Conservation (phyloP, 1,284 basidiomycete species). For the Sutorius eximius region DNA sequence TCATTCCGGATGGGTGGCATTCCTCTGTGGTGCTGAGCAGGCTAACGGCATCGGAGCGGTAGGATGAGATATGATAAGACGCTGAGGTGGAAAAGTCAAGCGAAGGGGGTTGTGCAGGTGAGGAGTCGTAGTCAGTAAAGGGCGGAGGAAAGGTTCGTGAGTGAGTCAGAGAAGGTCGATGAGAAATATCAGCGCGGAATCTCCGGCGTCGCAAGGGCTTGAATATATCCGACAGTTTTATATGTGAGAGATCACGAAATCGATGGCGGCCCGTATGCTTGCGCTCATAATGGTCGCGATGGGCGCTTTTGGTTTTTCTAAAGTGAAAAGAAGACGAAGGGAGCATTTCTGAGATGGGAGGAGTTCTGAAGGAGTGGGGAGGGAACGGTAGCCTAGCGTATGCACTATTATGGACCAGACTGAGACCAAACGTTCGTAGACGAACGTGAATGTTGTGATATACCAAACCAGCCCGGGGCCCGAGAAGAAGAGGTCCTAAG, state of each 20-base stretch:
- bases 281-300: slow-evolving; percentile 6
- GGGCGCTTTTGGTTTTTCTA: slow-evolving; percentile 19
- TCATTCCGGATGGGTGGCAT: slow-evolving; percentile 16
- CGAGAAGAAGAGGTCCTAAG: neutral
- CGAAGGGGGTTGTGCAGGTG: slow-evolving; percentile 1
- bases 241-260: slow-evolving; percentile 20
- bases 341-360: slow-evolving; percentile 10
- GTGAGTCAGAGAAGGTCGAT: slow-evolving; percentile 4
- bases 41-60: slow-evolving; percentile 9
- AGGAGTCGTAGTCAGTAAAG: slow-evolving; percentile 4
- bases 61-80: neutral
- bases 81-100: neutral
- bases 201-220: slow-evolving; percentile 24
- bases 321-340: slow-evolving; percentile 14
- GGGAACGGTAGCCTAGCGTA: neutral
- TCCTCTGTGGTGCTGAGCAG: slow-evolving; percentile 9
- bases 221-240: slow-evolving; percentile 27
- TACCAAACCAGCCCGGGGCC: neutral
- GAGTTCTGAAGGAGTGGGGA: neutral
- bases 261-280: slow-evolving; percentile 12
- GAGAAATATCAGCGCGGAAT: slow-evolving; percentile 8
- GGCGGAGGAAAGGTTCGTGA: slow-evolving; percentile 2
- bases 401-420: slow-evolving; percentile 21
- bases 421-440: neutral
- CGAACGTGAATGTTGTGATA: neutral